Evolutionary conservation across 768 basidiomycete species (phyloP).

Genomic region (Calocybe gangraenosa): DNA sequence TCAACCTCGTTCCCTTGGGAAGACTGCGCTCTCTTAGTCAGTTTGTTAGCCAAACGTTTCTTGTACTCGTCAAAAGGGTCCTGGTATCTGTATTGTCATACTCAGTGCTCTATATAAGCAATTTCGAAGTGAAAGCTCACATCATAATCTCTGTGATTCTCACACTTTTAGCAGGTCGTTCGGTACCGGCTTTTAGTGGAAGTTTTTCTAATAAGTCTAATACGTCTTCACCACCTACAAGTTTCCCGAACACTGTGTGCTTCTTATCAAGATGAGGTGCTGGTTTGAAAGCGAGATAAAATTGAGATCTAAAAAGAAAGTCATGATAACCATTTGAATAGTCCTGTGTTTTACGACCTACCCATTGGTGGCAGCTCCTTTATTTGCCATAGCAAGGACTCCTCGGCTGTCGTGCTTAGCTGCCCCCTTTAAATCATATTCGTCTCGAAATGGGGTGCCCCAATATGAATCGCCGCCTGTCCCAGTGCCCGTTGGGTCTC

Average conservation of each 20-base stretch:
- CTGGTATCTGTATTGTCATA: conserved; percentile 55
- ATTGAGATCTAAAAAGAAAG: conserved; percentile 66
- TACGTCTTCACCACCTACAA: conserved; percentile 94
- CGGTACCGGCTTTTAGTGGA: conserved; percentile 78
- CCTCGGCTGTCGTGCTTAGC: conserved; percentile 86
- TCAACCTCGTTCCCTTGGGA: conserved; percentile 27
- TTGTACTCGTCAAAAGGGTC: conserved; percentile 97
- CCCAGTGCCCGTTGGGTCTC: conserved; percentile 96
- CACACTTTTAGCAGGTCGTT: conserved; percentile 82
- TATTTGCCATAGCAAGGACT: conserved; percentile 92
- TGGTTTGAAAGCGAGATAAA: conserved; percentile 85
- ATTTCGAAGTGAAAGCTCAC: conserved; percentile 38
- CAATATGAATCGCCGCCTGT: conserved; percentile 90
- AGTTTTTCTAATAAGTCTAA: conserved; percentile 80
- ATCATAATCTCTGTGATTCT: conserved; percentile 84
- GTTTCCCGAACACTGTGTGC: conserved; percentile 95
- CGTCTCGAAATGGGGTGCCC: conserved; percentile 96
- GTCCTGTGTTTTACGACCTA: conserved; percentile 22
- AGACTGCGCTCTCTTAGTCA: conserved; percentile 51
- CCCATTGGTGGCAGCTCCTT: conserved; percentile 88
- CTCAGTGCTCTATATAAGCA: conserved; percentile 3
- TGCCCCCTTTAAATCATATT: conserved; percentile 84
- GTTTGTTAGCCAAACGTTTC: conserved; percentile 71
- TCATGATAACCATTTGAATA: neutral
- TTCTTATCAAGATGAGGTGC: conserved; percentile 87